These are phyloP conservation scores for Diaporthe aspalathi DNA, from an alignment of 2,329 filamentous ascomycete species.

Conservation along the genomic window DNA sequence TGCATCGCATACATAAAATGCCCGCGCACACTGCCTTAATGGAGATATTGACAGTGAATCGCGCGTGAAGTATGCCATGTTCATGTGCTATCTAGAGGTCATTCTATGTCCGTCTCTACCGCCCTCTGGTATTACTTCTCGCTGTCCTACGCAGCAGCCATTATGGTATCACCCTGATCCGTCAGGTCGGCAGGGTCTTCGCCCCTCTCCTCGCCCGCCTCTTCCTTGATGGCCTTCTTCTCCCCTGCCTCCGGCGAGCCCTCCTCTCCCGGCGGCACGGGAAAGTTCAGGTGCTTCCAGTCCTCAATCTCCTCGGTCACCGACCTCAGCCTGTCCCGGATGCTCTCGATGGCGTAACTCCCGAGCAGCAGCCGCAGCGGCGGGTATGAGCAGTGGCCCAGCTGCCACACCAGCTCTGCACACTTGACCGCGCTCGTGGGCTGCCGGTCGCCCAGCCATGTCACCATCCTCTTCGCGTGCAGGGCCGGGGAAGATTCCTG, in stretches of 20 bases:
- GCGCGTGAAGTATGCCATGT: too few species aligned
- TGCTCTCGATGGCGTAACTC: slow-evolving; percentile 95
- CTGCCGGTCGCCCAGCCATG: slow-evolving; percentile 93
- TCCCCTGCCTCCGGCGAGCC: slow-evolving; percentile 43
- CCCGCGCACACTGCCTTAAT: neutral
- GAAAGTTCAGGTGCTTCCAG: slow-evolving; percentile 87
- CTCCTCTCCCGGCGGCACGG: slow-evolving; percentile 54
- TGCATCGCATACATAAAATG: too few species aligned
- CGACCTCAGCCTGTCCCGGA: slow-evolving; percentile 86
- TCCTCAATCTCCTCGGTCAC: slow-evolving; percentile 96
- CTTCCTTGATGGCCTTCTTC: slow-evolving; percentile 47
- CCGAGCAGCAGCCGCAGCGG: slow-evolving; percentile 88
- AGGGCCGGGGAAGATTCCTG: slow-evolving; percentile 83
- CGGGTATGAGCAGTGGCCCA: slow-evolving; percentile 94
- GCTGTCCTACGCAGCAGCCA: slow-evolving; percentile 30
- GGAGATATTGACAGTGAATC: neutral
- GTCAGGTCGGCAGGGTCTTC: slow-evolving; percentile 37
- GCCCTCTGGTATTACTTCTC: neutral
- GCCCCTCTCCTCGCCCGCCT: slow-evolving; percentile 45
- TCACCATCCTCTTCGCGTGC: slow-evolving; percentile 90
- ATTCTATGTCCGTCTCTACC: neutral
- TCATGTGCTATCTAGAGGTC: neutral
- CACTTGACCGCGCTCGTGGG: slow-evolving; percentile 94
- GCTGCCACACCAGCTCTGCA: slow-evolving; percentile 92
- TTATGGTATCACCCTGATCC: slow-evolving; percentile 39